Conservation (phyloP, 164 flowering plant species). For the Santalum album region DNA sequence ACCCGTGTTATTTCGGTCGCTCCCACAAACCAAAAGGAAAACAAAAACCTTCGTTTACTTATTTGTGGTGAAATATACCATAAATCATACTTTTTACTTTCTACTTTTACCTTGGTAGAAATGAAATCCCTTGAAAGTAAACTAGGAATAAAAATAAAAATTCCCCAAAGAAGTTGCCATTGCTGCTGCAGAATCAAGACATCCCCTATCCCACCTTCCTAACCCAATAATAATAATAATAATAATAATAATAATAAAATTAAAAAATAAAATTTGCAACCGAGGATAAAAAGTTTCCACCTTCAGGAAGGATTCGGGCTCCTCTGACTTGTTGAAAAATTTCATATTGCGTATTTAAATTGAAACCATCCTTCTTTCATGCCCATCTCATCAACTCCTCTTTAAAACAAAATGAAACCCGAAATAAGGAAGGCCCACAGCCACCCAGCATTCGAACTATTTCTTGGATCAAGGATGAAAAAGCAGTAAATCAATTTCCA, state of each 20-base stretch:
- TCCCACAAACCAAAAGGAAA: too few species aligned
- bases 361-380: slow-evolving; percentile 14
- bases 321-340: slow-evolving; percentile 35
- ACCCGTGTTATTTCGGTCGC: too few species aligned
- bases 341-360: slow-evolving; percentile 22
- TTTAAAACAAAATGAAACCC: slow-evolving; percentile 12
- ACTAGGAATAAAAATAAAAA: slow-evolving; percentile 14
- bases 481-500: slow-evolving; percentile 22
- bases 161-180: slow-evolving; percentile 18
- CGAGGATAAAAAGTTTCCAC: slow-evolving; percentile 10
- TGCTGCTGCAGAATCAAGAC: slow-evolving; percentile 16
- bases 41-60: too few species aligned
- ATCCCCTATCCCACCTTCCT: slow-evolving; percentile 11
- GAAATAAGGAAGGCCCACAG: slow-evolving; percentile 16
- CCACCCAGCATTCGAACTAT: slow-evolving; percentile 21
- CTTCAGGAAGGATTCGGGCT: slow-evolving; percentile 13
- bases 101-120: slow-evolving; percentile 2
- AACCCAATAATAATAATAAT: slow-evolving; percentile 13
- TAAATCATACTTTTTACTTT: slow-evolving; percentile 5
- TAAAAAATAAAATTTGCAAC: too few species aligned
- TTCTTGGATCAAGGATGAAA: slow-evolving; percentile 10
- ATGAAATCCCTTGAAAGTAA: slow-evolving; percentile 15
- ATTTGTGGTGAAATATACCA: slow-evolving; percentile 16
- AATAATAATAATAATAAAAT: too few species aligned
- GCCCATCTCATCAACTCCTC: slow-evolving; percentile 18